Conservation (phyloP, 2,329 filamentous ascomycete species). For the Neonectria magnoliae region DNA sequence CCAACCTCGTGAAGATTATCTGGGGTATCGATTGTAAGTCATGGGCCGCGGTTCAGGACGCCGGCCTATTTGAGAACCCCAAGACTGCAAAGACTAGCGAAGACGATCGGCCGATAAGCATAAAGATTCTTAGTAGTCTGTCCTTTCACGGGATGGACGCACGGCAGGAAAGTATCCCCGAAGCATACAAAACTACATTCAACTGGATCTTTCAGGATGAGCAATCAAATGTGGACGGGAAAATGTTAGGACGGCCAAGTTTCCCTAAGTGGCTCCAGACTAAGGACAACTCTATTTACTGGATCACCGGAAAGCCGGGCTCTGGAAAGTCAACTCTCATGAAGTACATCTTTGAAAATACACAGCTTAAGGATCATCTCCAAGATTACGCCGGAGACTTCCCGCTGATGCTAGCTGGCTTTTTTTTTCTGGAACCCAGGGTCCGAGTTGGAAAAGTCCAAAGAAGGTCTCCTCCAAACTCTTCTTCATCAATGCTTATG, state of each 20-base stretch:
- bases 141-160: not conserved
- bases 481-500: not conserved
- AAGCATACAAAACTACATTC: not conserved
- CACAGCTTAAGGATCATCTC: not conserved
- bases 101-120: not conserved
- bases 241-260: not conserved
- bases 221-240: not conserved
- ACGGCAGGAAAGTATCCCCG: not conserved
- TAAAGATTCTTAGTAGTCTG: not conserved
- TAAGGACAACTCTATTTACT: not conserved
- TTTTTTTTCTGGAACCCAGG: conserved; percentile 9
- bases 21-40: not conserved
- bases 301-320: conserved; percentile 5
- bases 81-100: not conserved
- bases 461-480: not conserved
- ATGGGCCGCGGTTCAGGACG: not conserved
- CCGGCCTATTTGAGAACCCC: not conserved
- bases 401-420: not conserved
- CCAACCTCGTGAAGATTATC: not conserved
- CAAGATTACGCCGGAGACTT: not conserved
- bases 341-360: not conserved
- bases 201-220: not conserved
- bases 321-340: conserved; percentile 6
- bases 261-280: not conserved
- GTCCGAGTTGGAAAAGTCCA: not conserved